Percentiles rank a stretch among this genome's conserved stretches.
phyloP scores from a whole-genome alignment of 257 asterid genomes.

The Solanum megistacrolobum region DNA sequence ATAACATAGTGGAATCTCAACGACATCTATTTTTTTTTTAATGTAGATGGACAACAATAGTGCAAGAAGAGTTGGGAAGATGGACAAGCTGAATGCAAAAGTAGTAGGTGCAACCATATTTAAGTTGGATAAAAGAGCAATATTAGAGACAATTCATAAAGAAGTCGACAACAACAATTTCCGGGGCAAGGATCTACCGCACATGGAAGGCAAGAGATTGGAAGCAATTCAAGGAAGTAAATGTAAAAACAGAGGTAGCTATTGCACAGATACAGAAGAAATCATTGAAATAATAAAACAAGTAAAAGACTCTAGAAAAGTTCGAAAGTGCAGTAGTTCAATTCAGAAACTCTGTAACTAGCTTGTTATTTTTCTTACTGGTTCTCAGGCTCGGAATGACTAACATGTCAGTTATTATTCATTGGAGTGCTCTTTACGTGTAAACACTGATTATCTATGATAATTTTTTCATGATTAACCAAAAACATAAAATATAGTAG shows the following conservation, averaged over 20 bases:
- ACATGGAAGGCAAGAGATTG: neutral
- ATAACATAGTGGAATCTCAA: neutral
- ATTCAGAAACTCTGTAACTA: neutral
- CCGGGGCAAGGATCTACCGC: rapidly evolving
- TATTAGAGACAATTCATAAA: neutral
- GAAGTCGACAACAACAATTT: neutral
- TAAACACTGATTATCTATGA: neutral
- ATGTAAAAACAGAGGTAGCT: neutral
- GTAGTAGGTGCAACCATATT: rapidly evolving
- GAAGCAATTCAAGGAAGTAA: neutral
- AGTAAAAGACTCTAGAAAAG: neutral
- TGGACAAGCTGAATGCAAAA: neutral
- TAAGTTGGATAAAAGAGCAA: neutral
- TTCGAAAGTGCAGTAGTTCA: neutral
- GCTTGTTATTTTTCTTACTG: neutral
- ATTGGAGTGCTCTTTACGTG: neutral
- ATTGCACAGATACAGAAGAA: neutral
- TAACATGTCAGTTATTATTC: too few species aligned
- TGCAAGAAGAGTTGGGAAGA: neutral
- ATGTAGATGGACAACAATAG: neutral
- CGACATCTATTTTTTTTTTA: too few species aligned
- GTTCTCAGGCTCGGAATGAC: neutral
- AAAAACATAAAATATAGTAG: neutral
- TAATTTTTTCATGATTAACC: neutral
- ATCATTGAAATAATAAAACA: neutral